Base-by-base conservation (phyloP, 2,329 filamentous ascomycete species). In the Fusarium verticillioides region DNA sequence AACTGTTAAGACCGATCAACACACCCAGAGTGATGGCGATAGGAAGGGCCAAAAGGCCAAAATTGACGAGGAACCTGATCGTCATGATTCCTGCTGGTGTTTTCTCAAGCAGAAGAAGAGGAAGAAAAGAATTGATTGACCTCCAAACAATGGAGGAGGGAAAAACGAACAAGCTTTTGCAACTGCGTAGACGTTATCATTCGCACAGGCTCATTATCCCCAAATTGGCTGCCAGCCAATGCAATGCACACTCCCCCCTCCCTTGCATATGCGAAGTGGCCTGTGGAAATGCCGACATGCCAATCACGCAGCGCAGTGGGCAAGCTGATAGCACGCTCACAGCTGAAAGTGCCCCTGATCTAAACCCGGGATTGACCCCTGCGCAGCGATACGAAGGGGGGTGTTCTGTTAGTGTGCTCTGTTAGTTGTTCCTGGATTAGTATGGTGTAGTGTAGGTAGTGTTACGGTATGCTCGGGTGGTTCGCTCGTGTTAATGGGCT, bases 11-110 rank as follows among this genome's bases (percentile, higher is more conserved):
- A 15, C 85, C 86, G 40, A 88, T 78, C 30, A 89, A 79, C 47
- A 88, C 79, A 53, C 85, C 87, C 36, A 88, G 73, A 15, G 86
- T 87, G 61, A 83, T 82, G 64, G 83, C 86, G 64, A 88, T 83
- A 43, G 85, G 87, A 66, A 89, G 79, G 71, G 83, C 83, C 68
- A 89, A 74, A 56, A 89, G 82, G 75, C 81, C 81, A 60, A 85
- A 82, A 79, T 87, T 89, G 79, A 88, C 82, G 65, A 88, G 76
- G 78, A 85, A 84, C 70, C 81, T 77, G 61, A 83, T 71, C 42
- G 70, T 73, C 84, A 85, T 85, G 74, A 72, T 72, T 70, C 21
- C 42, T 54, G 58, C 26, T 53, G 37, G 44, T 23, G 49, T 42
- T 52, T 52, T 32, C 44, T 67, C 30, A 26, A n/a, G 32, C 47